Percentiles rank a stretch among this genome's conserved stretches.
Evolutionary conservation across 768 basidiomycete species (phyloP).

Genomic region (Macrolepiota fuliginosa): DNA sequence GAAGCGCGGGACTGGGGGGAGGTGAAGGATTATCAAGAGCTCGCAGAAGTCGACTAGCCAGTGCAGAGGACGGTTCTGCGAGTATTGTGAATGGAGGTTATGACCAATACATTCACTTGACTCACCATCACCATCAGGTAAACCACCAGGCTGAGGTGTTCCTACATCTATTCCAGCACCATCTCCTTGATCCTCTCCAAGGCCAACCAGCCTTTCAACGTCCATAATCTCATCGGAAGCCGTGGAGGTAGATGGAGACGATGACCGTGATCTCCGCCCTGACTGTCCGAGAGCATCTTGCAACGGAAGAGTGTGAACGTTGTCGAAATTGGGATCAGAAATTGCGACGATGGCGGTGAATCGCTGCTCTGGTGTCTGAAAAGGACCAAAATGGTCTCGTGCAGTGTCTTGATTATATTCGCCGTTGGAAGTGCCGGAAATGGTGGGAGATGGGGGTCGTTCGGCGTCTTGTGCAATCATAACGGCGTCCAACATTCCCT

Average conservation of each 20-base stretch:
- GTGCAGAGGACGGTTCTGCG: slow-evolving; percentile 63
- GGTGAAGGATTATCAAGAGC: slow-evolving; percentile 80
- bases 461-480: slow-evolving; percentile 8
- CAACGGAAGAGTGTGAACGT: slow-evolving; percentile 23
- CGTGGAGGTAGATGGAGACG: slow-evolving; percentile 17
- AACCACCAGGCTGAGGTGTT: slow-evolving; percentile 47
- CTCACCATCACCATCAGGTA: slow-evolving; percentile 42
- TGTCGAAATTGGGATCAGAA: slow-evolving; percentile 10
- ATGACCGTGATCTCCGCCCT: slow-evolving; percentile 22
- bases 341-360: slow-evolving; percentile 32
- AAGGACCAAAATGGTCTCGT: slow-evolving; percentile 48
- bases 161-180: slow-evolving; percentile 28
- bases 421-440: slow-evolving; percentile 33
- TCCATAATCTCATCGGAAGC: slow-evolving; percentile 25
- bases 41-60: slow-evolving; percentile 64
- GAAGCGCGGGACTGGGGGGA: slow-evolving; percentile 30
- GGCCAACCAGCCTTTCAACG: slow-evolving; percentile 26
- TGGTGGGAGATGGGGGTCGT: slow-evolving; percentile 21
- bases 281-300: background rate
- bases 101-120: background rate
- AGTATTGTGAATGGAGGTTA: slow-evolving; percentile 7
- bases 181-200: slow-evolving; percentile 30
- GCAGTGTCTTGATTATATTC: slow-evolving; percentile 44
- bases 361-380: slow-evolving; percentile 52
- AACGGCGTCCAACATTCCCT: slow-evolving; percentile 15